Evolutionary conservation across 345 rosid species (phyloP).

Genomic region (Salix purpurea): DNA sequence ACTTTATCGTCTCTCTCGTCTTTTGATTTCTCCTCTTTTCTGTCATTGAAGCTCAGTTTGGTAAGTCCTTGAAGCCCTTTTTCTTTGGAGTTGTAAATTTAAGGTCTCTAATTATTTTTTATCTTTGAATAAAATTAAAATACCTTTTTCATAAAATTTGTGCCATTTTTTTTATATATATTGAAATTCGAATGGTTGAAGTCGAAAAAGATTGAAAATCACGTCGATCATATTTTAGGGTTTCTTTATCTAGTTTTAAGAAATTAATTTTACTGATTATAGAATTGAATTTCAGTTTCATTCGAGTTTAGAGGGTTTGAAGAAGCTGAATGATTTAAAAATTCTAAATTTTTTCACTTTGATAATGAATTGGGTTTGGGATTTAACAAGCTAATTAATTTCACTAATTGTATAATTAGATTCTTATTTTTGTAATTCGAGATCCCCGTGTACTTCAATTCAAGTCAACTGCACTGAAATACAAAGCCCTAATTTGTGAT

Average conservation of each 20-base stretch:
- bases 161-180: too few relatives aligned
- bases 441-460: neutral
- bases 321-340: too few relatives aligned
- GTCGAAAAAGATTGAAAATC: too few relatives aligned
- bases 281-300: too few relatives aligned
- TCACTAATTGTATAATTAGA: neutral
- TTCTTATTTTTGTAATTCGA: neutral
- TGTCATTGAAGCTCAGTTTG: slow-evolving; percentile 30
- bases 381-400: neutral
- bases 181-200: neutral
- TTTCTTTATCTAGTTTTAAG: too few relatives aligned
- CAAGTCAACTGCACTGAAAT: neutral
- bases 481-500: neutral
- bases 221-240: too few relatives aligned
- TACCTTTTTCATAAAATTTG: too few relatives aligned
- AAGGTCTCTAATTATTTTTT: neutral
- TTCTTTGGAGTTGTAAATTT: neutral
- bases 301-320: neutral
- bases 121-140: too few relatives aligned
- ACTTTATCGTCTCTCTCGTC: slow-evolving; percentile 8
- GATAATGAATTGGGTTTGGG: too few relatives aligned
- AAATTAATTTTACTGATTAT: too few relatives aligned
- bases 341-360: too few relatives aligned
- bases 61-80: slow-evolving; percentile 22
- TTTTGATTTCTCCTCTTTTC: slow-evolving; percentile 8